Percentiles rank a stretch among this genome's conserved stretches.
Evolutionary conservation across 192 early-diverging fungal genomes (phyloP).

Genomic region (Coemansia sp.): DNA sequence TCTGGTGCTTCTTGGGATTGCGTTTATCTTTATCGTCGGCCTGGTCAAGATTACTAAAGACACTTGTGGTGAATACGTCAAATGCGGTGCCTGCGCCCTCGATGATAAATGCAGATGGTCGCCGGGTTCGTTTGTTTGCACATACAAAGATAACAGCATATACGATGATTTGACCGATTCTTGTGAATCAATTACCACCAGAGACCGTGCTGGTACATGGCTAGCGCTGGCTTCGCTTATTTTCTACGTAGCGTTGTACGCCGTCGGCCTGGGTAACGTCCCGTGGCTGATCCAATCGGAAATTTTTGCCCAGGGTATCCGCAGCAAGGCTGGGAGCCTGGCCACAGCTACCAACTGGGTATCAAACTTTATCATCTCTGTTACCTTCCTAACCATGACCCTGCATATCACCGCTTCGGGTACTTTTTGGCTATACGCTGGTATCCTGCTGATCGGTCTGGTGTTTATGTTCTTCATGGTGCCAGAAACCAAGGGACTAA

Average conservation of each 20-base stretch:
- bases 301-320: constrained; percentile 53
- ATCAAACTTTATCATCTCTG: constrained; percentile 50
- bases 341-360: constrained; percentile 55
- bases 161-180: constrained; percentile 33
- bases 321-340: constrained; percentile 53
- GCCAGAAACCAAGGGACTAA: constrained; percentile 54
- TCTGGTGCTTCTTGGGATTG: constrained; percentile 42
- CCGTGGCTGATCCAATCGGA: constrained; percentile 56
- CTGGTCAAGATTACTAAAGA: constrained; percentile 54
- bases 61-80: constrained; percentile 36
- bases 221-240: constrained; percentile 51
- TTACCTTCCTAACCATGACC: constrained; percentile 54
- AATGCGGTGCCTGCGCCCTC: constrained; percentile 43
- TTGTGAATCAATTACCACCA: constrained; percentile 29
- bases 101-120: constrained; percentile 50
- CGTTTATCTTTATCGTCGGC: constrained; percentile 55
- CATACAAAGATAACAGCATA: constrained; percentile 11
- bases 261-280: constrained; percentile 50
- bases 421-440: constrained; percentile 56
- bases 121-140: constrained; percentile 27
- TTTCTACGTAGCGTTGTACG: constrained; percentile 54
- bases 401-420: constrained; percentile 54
- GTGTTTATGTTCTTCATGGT: constrained; percentile 42
- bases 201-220: constrained; percentile 48
- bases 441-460: constrained; percentile 38